A percentile compares a stretch with the other conserved stretches of the same genome.
phyloP scores from a whole-genome alignment of 306 rosid genomes.

The Prunus campanulata region DNA sequence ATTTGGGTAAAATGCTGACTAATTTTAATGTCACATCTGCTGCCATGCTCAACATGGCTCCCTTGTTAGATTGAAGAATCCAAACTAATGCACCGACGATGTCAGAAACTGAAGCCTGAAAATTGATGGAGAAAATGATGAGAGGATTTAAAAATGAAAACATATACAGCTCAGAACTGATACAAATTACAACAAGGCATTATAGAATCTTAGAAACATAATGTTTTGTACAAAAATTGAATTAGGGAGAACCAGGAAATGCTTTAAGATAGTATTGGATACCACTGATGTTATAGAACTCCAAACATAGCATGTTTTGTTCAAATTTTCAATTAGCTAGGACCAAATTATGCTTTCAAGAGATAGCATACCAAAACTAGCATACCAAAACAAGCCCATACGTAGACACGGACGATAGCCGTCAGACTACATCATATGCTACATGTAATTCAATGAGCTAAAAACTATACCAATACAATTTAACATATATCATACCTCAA shows the following conservation, averaged over 20 bases:
- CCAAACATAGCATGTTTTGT: not conserved
- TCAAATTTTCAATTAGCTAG: no score
- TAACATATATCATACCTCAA: not conserved
- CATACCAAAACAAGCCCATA: no score
- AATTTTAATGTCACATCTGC: slow-evolving; percentile 57
- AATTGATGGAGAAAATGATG: slow-evolving; percentile 19
- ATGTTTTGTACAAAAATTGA: not conserved
- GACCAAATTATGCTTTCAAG: not conserved
- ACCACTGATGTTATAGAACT: not conserved
- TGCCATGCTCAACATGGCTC: slow-evolving; percentile 44
- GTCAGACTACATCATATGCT: no score
- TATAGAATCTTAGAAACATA: not conserved
- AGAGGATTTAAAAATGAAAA: not conserved
- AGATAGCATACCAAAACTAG: no score
- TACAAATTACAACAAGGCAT: not conserved
- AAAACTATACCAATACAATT: no score
- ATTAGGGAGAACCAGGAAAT: no score
- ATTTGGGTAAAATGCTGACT: slow-evolving; percentile 48
- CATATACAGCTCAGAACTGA: not conserved
- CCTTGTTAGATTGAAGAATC: slow-evolving; percentile 64
- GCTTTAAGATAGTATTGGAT: not conserved
- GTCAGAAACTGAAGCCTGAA: slow-evolving; percentile 66
- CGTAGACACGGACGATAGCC: no score
- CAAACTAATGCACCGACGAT: slow-evolving; percentile 63
- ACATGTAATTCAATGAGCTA: no score